Conservation (phyloP, 2,329 filamentous ascomycete species). For the Chaetomium globosum region DNA sequence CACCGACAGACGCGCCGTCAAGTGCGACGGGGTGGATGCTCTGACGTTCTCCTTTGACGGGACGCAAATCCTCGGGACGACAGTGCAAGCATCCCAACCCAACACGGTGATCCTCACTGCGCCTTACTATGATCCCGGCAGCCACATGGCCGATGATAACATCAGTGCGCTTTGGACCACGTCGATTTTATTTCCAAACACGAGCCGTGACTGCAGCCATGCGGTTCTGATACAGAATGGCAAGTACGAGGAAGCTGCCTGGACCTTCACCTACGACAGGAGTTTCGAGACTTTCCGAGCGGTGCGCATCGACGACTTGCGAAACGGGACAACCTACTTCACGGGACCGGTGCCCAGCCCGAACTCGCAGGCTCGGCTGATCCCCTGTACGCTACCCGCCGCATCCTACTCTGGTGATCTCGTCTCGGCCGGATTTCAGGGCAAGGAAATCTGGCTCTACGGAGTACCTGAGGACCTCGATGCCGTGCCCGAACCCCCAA, state of each 20-base stretch:
- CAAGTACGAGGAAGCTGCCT: slow-evolving; percentile 66
- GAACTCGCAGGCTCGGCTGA: slow-evolving; percentile 57
- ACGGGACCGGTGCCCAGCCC: slow-evolving; percentile 65
- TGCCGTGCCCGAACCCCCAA: slow-evolving; percentile 53
- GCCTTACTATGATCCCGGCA: slow-evolving; percentile 75
- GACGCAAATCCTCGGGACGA: slow-evolving; percentile 76
- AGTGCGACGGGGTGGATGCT: slow-evolving; percentile 74
- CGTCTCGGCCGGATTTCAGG: slow-evolving; percentile 72
- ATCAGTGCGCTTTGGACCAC: slow-evolving; percentile 81
- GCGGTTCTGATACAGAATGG: slow-evolving; percentile 68
- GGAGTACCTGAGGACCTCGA: slow-evolving; percentile 75
- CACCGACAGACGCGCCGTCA: slow-evolving; percentile 73
- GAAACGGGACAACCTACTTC: slow-evolving; percentile 78
- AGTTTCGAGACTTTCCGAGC: slow-evolving; percentile 77
- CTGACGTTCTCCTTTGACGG: slow-evolving; percentile 77
- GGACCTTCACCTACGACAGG: slow-evolving; percentile 77
- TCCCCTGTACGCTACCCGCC: slow-evolving; percentile 70
- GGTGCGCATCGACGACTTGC: slow-evolving; percentile 72
- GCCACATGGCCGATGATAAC: slow-evolving; percentile 65
- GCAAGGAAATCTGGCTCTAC: slow-evolving; percentile 75
- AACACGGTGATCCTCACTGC: slow-evolving; percentile 77
- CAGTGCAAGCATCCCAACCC: slow-evolving; percentile 63
- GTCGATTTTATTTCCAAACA: slow-evolving; percentile 80
- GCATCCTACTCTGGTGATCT: slow-evolving; percentile 71
- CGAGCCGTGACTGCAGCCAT: slow-evolving; percentile 77